Conservation (phyloP, 768 basidiomycete genomes). For the Mycena filopes region DNA sequence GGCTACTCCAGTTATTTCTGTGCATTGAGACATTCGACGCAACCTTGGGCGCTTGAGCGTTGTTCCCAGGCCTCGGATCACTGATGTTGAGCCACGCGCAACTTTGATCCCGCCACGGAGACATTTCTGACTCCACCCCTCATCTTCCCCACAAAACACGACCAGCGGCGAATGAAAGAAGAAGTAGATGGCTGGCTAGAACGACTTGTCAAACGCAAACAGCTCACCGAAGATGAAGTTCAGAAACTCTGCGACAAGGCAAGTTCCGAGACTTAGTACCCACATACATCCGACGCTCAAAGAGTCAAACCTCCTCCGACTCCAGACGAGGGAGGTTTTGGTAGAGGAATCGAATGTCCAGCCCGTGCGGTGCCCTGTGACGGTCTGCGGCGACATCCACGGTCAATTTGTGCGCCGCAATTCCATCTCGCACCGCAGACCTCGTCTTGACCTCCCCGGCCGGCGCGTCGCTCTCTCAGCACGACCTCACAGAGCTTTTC, state of each 20-base stretch:
- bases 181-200: conserved; percentile 98
- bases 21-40: too few species aligned
- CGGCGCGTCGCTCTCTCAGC: conserved; percentile 64
- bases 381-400: conserved; percentile 99
- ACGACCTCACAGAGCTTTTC: conserved; percentile 98
- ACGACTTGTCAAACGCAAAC: conserved; percentile 97
- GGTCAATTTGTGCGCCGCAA: conserved; percentile 91
- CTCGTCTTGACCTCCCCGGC: not conserved
- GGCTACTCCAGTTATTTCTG: too few species aligned
- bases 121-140: too few species aligned
- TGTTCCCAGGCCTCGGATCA: too few species aligned
- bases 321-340: conserved; percentile 94
- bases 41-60: too few species aligned
- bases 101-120: too few species aligned
- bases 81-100: too few species aligned
- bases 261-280: conserved; percentile 45
- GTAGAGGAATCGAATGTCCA: conserved; percentile 99
- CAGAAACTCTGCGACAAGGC: conserved; percentile 99
- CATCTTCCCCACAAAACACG: too few species aligned
- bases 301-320: conserved; percentile 32
- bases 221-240: conserved; percentile 92
- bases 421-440: conserved; percentile 29
- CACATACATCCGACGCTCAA: conserved; percentile 23
- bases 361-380: conserved; percentile 98
- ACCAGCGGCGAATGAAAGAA: conserved; percentile 53